A percentile compares a stretch with the other conserved stretches of the same genome.
Evolutionary conservation across 2,329 filamentous ascomycete species (phyloP).

Genomic region (Arthrinium phaeospermum): DNA sequence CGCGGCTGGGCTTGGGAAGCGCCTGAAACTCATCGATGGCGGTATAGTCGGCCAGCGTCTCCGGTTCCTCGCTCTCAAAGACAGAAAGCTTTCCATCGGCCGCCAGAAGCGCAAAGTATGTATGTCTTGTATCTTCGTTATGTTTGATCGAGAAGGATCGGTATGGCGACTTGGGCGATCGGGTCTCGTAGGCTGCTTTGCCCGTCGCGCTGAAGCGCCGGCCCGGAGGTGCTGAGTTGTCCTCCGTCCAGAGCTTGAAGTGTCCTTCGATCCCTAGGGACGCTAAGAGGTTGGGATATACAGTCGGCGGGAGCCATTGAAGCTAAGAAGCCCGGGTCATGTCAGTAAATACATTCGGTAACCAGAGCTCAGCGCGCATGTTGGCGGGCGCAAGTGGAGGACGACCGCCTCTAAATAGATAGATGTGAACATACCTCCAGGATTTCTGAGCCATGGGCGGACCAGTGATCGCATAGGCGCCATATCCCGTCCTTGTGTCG

Average conservation of each 20-base stretch:
- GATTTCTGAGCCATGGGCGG: constrained; percentile 88
- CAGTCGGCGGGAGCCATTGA: constrained; percentile 90
- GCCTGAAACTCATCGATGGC: constrained; percentile 79
- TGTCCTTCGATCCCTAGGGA: constrained; percentile 89
- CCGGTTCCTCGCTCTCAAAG: constrained; percentile 84
- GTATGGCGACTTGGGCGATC: constrained; percentile 69
- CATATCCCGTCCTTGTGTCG: constrained; percentile 78
- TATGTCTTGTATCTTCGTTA: constrained; percentile 79
- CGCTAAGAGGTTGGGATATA: constrained; percentile 83
- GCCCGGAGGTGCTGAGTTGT: constrained; percentile 79
- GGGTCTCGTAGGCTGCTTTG: constrained; percentile 62
- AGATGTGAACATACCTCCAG: constrained; percentile 69
- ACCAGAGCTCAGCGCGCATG: not conserved
- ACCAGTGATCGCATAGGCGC: constrained; percentile 86
- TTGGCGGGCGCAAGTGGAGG: constrained; percentile 10
- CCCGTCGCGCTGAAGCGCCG: constrained; percentile 76
- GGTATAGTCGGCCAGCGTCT: constrained; percentile 78
- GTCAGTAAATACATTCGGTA: not conserved
- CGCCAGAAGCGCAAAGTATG: constrained; percentile 83
- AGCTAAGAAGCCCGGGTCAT: constrained; percentile 56
- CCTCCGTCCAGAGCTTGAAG: constrained; percentile 92
- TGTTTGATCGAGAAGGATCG: constrained; percentile 85
- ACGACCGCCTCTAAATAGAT: not conserved
- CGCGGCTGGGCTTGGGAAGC: constrained; percentile 71
- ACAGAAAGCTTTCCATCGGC: constrained; percentile 81